Evolutionary conservation across 768 basidiomycete genomes (phyloP).

Genomic region (Rhodotorula babjevae): DNA sequence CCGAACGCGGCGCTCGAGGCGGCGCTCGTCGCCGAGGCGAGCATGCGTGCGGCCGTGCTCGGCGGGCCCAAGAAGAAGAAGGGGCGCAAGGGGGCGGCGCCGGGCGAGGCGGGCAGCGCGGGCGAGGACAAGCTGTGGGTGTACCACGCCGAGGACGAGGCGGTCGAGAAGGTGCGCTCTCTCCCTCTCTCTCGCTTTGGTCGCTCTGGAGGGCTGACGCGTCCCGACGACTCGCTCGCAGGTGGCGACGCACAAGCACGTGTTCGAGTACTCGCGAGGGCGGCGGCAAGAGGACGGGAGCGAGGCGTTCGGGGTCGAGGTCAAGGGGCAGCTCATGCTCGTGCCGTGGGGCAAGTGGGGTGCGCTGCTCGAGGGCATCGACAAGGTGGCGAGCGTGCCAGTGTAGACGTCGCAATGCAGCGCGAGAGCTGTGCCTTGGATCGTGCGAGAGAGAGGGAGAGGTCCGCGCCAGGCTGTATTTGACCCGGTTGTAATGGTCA

Average conservation of each 20-base stretch:
- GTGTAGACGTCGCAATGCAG: neutral
- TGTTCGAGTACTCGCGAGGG: conserved; percentile 19
- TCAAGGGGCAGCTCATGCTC: conserved; percentile 39
- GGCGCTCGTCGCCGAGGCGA: conserved; percentile 34
- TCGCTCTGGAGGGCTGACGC: neutral
- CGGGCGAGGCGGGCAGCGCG: conserved; percentile 46
- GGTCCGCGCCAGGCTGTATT: neutral
- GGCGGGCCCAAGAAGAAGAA: conserved; percentile 42
- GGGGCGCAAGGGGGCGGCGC: conserved; percentile 44
- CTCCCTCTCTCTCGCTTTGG: neutral
- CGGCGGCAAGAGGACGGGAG: conserved; percentile 11
- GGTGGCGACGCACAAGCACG: conserved; percentile 32
- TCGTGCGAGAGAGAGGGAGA: neutral
- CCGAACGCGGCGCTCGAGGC: conserved; percentile 55
- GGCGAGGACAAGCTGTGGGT: conserved; percentile 59
- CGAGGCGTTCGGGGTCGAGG: conserved; percentile 40
- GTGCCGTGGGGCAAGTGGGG: conserved; percentile 34
- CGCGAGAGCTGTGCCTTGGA: too few relatives aligned
- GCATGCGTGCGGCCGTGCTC: conserved; percentile 42
- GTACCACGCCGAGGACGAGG: conserved; percentile 83
- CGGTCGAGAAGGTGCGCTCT: conserved; percentile 59
- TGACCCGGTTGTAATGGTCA: too few relatives aligned
- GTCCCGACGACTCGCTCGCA: neutral
- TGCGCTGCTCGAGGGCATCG: conserved; percentile 30
- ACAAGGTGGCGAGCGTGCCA: conserved; percentile 15